Percentiles rank a stretch among this genome's conserved stretches.
Evolutionary conservation across 371 early-diverging fungal genomes (phyloP).

Genomic region (Actinomucor elegans): DNA sequence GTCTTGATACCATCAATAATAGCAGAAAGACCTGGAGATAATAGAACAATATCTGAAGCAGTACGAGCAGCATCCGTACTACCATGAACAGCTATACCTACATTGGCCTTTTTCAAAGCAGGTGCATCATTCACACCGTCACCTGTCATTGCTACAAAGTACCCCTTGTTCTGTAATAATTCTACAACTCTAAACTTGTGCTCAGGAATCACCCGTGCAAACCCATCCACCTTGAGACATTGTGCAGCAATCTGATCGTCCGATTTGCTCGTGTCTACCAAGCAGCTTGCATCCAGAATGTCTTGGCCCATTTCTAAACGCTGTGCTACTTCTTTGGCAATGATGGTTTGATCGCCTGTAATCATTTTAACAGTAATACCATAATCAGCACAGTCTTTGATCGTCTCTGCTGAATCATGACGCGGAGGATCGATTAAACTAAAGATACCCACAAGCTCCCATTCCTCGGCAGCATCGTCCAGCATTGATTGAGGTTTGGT

Average conservation of each 20-base stretch:
- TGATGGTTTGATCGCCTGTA: conserved; percentile 79
- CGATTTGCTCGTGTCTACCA: conserved; percentile 65
- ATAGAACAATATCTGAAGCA: conserved; percentile 90
- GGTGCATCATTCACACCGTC: conserved; percentile 90
- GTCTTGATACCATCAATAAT: conserved; percentile 85
- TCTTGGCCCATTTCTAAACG: conserved; percentile 69
- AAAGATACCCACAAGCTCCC: conserved; percentile 72
- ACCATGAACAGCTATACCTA: conserved; percentile 85
- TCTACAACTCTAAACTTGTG: conserved; percentile 85
- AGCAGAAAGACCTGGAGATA: conserved; percentile 84
- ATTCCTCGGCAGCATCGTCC: conserved; percentile 51
- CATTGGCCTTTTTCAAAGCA: conserved; percentile 85
- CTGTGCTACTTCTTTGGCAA: conserved; percentile 80
- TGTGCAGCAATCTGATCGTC: conserved; percentile 56
- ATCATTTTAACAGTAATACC: conserved; percentile 82
- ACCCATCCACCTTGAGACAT: conserved; percentile 71
- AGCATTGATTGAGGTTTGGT: conserved; percentile 51
- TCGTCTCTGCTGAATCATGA: conserved; percentile 66
- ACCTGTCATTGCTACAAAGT: conserved; percentile 86
- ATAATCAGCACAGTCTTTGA: conserved; percentile 60
- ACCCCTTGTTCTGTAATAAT: conserved; percentile 68
- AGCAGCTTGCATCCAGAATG: conserved; percentile 66
- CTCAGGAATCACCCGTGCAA: conserved; percentile 75
- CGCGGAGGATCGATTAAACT: conserved; percentile 90
- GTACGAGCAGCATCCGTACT: conserved; percentile 93